These are phyloP conservation scores for Calonectria crousiana DNA, from an alignment of 2,329 filamentous ascomycete genomes.

Conservation along the genomic window DNA sequence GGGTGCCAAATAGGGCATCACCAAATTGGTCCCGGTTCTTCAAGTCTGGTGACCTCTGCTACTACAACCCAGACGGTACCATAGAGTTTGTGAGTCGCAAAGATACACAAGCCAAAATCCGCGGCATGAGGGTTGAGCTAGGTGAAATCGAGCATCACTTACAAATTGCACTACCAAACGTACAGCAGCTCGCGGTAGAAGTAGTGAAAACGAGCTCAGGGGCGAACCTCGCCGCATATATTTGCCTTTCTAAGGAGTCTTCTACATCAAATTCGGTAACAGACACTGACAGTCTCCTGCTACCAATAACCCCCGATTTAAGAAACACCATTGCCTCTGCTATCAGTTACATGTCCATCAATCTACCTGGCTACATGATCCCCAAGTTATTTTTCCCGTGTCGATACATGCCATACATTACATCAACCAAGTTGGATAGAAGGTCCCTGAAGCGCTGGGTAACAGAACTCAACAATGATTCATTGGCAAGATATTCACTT, in stretches of 20 bases:
- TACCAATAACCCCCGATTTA: background rate
- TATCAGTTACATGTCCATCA: background rate
- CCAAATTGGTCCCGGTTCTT: background rate
- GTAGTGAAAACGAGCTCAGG: background rate
- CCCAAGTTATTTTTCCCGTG: background rate
- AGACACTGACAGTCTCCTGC: background rate
- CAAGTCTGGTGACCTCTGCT: conserved; percentile 1
- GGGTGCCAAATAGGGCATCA: background rate
- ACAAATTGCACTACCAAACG: background rate
- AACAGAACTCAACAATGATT: background rate
- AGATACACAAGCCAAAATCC: conserved; percentile 67
- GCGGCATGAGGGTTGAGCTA: conserved; percentile 58
- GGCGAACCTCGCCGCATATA: background rate
- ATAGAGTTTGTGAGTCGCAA: conserved; percentile 34
- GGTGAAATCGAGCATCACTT: background rate
- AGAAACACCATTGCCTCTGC: background rate
- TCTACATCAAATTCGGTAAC: background rate
- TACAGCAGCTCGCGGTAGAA: background rate
- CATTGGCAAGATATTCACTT: conserved; percentile 9
- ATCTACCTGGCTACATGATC: background rate
- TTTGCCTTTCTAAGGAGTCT: background rate
- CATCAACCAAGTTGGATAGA: conserved; percentile 26
- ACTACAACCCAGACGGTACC: background rate
- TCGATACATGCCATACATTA: background rate
- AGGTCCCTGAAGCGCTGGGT: background rate